Evolutionary conservation across 2,329 filamentous ascomycete genomes (phyloP).

Genomic region (Talaromyces sp.): DNA sequence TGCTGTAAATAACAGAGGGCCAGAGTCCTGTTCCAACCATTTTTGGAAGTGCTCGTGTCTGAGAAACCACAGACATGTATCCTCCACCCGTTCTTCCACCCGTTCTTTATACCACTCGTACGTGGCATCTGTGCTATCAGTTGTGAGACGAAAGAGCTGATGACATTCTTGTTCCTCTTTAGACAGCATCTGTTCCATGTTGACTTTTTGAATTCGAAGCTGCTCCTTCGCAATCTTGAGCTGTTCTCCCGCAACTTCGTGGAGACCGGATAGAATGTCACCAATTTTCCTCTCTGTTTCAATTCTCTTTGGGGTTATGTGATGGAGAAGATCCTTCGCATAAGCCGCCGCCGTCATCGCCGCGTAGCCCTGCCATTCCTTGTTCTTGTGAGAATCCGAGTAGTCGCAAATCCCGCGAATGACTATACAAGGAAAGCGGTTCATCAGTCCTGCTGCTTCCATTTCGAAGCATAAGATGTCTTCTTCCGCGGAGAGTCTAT

Average conservation of each 20-base stretch:
- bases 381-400: constrained; percentile 37
- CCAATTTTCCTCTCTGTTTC: not conserved
- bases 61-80: constrained; percentile 26
- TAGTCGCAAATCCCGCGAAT: constrained; percentile 44
- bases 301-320: not conserved
- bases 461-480: constrained; percentile 28
- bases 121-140: not conserved
- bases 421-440: constrained; percentile 18
- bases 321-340: constrained; percentile 20
- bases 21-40: constrained; percentile 15
- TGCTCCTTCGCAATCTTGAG: not conserved
- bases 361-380: constrained; percentile 23
- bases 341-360: constrained; percentile 30
- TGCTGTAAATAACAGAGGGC: constrained; percentile 11
- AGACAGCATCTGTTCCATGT: not conserved
- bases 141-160: constrained; percentile 14
- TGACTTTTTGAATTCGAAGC: not conserved
- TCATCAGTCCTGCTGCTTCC: constrained; percentile 25
- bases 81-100: constrained; percentile 34
- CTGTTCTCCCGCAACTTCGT: not conserved
- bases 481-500: constrained; percentile 12
- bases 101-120: constrained; percentile 19
- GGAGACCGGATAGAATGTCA: not conserved
- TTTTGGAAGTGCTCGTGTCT: constrained; percentile 20
- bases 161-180: constrained; percentile 14